phyloP scores from a whole-genome alignment of 768 basidiomycete genomes.

The Mycena galopus region DNA sequence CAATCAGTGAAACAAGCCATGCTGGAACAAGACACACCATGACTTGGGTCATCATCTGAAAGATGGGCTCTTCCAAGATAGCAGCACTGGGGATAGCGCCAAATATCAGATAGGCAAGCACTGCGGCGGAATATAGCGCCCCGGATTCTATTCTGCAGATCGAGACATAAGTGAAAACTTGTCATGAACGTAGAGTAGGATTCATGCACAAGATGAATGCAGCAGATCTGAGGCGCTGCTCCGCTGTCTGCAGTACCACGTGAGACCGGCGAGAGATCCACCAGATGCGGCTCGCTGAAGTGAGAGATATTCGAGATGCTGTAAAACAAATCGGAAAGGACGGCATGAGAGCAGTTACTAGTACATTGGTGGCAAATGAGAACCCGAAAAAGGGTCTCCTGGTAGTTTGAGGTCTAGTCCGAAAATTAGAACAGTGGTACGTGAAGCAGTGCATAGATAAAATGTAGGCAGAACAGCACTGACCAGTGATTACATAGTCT shows the following conservation, averaged over 20 bases:
- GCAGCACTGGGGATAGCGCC: background rate
- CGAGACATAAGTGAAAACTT: too few species aligned
- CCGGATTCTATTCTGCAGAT: constrained; percentile 47
- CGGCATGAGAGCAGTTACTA: too few species aligned
- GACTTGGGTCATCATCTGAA: constrained; percentile 44
- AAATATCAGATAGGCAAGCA: constrained; percentile 40
- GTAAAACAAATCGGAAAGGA: too few species aligned
- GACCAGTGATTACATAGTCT: too few species aligned
- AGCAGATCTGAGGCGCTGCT: constrained; percentile 39
- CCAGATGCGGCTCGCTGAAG: constrained; percentile 46
- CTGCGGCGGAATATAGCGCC: constrained; percentile 46
- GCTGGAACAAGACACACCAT: constrained; percentile 39
- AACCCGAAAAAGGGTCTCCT: too few species aligned
- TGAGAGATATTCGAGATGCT: background rate
- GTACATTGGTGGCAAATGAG: too few species aligned
- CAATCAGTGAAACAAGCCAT: too few species aligned
- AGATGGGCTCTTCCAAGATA: background rate
- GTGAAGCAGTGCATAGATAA: too few species aligned
- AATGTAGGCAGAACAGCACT: too few species aligned
- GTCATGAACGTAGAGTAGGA: background rate
- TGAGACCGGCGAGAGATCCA: constrained; percentile 46
- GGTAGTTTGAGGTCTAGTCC: too few species aligned
- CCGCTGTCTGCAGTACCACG: constrained; percentile 31
- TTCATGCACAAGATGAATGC: constrained; percentile 43
- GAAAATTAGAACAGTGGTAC: too few species aligned